These are phyloP conservation scores for Thalassiosira sp. DNA, from an alignment of 352 stramenopile genomes.

Conservation along the genomic window DNA sequence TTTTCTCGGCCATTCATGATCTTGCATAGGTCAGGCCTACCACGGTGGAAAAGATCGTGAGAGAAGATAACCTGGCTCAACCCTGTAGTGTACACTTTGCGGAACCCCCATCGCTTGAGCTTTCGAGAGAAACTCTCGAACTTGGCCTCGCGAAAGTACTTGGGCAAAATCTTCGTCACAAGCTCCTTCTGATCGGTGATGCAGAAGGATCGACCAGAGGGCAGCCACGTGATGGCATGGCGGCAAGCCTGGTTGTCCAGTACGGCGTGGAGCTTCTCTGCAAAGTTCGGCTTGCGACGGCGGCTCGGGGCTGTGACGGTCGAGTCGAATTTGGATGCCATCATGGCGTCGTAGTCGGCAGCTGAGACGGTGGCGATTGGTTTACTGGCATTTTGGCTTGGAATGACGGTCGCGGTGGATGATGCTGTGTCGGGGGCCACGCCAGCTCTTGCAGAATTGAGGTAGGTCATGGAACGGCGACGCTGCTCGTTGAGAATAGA, in stretches of 20 bases:
- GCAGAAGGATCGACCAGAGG: conserved; percentile 46
- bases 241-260: conserved; percentile 46
- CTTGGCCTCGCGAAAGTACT: conserved; percentile 55
- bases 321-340: background rate
- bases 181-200: conserved; percentile 52
- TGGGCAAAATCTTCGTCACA: conserved; percentile 33
- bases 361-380: background rate
- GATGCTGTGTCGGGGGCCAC: background rate
- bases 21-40: conserved; percentile 36
- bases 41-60: conserved; percentile 59
- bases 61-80: conserved; percentile 58
- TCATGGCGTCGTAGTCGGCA: background rate
- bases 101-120: conserved; percentile 63
- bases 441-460: background rate
- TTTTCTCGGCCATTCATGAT: conserved; percentile 3
- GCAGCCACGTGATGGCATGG: conserved; percentile 58
- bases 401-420: background rate
- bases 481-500: background rate
- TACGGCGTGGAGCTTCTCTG: conserved; percentile 9
- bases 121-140: conserved; percentile 57
- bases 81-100: conserved; percentile 44
- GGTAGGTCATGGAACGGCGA: background rate
- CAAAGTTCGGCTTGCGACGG: background rate
- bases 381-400: background rate
- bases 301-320: background rate